These are phyloP conservation scores for Domatiomyces catenatus DNA, from an alignment of 2,329 filamentous ascomycete species.

Conservation along the genomic window DNA sequence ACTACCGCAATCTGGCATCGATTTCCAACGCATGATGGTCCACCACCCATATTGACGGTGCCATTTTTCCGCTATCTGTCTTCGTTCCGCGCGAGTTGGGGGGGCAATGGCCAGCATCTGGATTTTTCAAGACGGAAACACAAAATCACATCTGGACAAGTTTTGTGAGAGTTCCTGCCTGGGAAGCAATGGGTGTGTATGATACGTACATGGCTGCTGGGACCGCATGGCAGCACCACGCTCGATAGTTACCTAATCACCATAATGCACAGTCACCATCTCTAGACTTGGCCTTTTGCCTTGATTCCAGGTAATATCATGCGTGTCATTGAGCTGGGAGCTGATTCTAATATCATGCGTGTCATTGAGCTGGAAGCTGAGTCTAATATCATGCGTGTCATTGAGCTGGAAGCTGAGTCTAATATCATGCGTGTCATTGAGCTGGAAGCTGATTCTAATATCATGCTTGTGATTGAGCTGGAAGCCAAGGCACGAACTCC, in stretches of 20 bases:
- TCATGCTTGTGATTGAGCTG: too few relatives aligned
- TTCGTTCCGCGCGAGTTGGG: neutral
- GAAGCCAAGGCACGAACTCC: too few relatives aligned
- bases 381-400: too few relatives aligned
- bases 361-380: too few relatives aligned
- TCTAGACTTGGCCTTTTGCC: neutral
- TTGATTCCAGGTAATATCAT: too few relatives aligned
- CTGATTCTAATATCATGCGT: too few relatives aligned
- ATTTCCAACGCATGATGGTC: neutral
- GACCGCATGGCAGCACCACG: neutral
- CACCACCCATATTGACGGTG: neutral
- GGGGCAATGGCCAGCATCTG: slow-evolving; percentile 1
- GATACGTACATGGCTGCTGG: neutral
- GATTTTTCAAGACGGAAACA: neutral
- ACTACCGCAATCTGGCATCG: neutral
- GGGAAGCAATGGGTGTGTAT: neutral
- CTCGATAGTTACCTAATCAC: neutral
- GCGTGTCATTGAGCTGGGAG: too few relatives aligned
- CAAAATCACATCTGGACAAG: neutral
- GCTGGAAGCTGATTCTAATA: too few relatives aligned
- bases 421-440: too few relatives aligned
- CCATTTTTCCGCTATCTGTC: neutral
- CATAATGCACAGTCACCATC: neutral
- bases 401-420: too few relatives aligned
- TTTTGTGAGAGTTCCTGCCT: neutral